Evolutionary conservation across 2,329 filamentous ascomycete species (phyloP).

Genomic region (Colletotrichum lupini): DNA sequence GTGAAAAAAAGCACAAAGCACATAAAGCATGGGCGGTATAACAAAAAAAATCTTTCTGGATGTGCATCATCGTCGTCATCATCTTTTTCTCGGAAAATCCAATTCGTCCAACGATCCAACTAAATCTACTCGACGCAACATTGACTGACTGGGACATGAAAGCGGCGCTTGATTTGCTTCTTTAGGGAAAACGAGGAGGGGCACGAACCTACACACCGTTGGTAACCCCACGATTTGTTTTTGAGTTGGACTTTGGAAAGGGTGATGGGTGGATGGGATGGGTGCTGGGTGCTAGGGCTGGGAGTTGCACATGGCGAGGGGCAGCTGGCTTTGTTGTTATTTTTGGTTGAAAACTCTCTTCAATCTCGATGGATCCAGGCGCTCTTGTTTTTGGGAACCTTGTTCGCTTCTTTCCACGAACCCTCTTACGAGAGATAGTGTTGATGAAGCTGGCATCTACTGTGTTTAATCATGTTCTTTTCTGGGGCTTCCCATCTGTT

Average conservation of each 20-base stretch:
- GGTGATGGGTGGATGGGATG: not conserved
- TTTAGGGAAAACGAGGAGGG: not conserved
- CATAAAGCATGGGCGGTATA: not conserved
- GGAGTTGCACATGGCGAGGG: not conserved
- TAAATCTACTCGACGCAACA: not conserved
- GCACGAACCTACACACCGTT: not conserved
- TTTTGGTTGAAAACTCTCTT: not conserved
- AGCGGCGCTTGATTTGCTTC: not conserved
- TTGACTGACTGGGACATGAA: conserved; percentile 3
- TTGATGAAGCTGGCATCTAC: not conserved
- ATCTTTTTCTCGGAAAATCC: not conserved
- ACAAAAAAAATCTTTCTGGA: not conserved
- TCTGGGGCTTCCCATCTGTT: not conserved
- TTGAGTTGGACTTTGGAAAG: not conserved
- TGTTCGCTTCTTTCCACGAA: not conserved
- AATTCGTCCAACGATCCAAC: not conserved
- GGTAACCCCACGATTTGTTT: not conserved
- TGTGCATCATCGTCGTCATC: too few species aligned
- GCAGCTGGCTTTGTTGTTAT: not conserved
- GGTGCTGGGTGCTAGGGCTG: too few species aligned
- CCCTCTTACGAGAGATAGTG: not conserved
- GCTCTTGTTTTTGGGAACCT: not conserved
- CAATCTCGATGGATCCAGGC: not conserved
- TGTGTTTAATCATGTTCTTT: not conserved
- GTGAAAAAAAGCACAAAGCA: not conserved